These are phyloP conservation scores for Chalara sp. DNA, from an alignment of 2,329 filamentous ascomycete species.

Conservation along the genomic window DNA sequence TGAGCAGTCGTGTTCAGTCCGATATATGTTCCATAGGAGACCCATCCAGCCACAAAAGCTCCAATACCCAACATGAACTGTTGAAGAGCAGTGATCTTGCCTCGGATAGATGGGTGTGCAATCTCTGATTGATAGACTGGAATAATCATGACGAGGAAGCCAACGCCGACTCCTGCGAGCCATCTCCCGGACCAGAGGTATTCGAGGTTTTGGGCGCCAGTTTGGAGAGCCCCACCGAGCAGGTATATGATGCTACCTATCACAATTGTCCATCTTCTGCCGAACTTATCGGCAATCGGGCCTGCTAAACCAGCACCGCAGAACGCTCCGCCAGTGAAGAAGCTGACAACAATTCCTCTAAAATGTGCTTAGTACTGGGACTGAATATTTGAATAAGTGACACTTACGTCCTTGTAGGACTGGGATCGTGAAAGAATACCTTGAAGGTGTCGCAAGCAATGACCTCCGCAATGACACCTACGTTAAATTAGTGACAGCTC, in stretches of 20 bases:
- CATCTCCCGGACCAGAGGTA: conserved; percentile 66
- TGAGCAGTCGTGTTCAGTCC: conserved; percentile 26
- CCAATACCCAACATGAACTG: conserved; percentile 81
- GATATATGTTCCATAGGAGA: conserved; percentile 53
- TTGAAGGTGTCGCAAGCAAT: conserved; percentile 42
- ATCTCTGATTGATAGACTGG: conserved; percentile 50
- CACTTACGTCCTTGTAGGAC: conserved; percentile 21
- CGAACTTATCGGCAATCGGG: conserved; percentile 51
- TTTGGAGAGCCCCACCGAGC: conserved; percentile 67
- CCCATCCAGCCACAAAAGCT: conserved; percentile 65
- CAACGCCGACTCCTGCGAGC: conserved; percentile 58
- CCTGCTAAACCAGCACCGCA: conserved; percentile 50
- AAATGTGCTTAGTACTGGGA: background rate
- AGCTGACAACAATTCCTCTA: conserved; percentile 66
- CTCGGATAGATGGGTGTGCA: conserved; percentile 71
- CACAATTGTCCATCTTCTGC: conserved; percentile 65
- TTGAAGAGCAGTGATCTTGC: conserved; percentile 63
- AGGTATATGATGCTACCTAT: conserved; percentile 65
- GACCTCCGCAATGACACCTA: conserved; percentile 19
- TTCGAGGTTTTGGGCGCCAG: conserved; percentile 48
- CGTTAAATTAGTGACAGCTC: too few species aligned
- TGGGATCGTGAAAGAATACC: conserved; percentile 30
- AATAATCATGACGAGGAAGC: conserved; percentile 18
- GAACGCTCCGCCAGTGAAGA: conserved; percentile 61
- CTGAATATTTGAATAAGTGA: background rate